Conservation (phyloP, 2,329 filamentous ascomycete species). For the Geosmithia morbida region DNA sequence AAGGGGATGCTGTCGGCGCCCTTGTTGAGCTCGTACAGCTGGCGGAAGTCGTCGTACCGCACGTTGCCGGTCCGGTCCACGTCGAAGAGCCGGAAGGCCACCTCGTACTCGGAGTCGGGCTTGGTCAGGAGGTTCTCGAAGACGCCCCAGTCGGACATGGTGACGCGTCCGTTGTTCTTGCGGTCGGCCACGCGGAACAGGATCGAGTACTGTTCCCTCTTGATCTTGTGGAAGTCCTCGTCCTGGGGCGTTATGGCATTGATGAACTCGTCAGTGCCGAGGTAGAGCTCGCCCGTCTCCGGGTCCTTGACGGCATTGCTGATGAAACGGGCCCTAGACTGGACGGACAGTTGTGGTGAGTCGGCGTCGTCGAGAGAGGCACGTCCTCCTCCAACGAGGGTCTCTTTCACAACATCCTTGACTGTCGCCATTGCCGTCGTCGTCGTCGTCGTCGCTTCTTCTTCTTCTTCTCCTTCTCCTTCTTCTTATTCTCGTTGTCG, state of each 20-base stretch:
- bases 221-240: conserved; percentile 97
- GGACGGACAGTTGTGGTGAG: conserved; percentile 49
- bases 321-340: conserved; percentile 63
- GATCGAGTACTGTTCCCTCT: conserved; percentile 86
- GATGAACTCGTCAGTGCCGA: conserved; percentile 80
- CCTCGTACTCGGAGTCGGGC: conserved; percentile 96
- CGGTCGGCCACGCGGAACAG: conserved; percentile 88
- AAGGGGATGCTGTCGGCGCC: conserved; percentile 76
- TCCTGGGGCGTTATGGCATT: conserved; percentile 72
- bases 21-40: conserved; percentile 79
- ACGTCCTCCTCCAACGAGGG: conserved; percentile 46
- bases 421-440: conserved; percentile 25
- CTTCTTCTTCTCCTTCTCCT: too few species aligned
- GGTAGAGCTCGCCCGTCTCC: conserved; percentile 60
- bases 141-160: conserved; percentile 72
- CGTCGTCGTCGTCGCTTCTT: background rate
- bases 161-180: conserved; percentile 56
- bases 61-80: conserved; percentile 70
- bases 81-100: conserved; percentile 94
- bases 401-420: conserved; percentile 66
- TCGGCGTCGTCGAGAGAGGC: conserved; percentile 21
- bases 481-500: too few species aligned
- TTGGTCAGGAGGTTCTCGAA: conserved; percentile 92
- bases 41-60: conserved; percentile 79
- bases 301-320: conserved; percentile 64